Evolutionary conservation across 2,329 filamentous ascomycete species (phyloP).

Genomic region (Stachybotrys echinatus): DNA sequence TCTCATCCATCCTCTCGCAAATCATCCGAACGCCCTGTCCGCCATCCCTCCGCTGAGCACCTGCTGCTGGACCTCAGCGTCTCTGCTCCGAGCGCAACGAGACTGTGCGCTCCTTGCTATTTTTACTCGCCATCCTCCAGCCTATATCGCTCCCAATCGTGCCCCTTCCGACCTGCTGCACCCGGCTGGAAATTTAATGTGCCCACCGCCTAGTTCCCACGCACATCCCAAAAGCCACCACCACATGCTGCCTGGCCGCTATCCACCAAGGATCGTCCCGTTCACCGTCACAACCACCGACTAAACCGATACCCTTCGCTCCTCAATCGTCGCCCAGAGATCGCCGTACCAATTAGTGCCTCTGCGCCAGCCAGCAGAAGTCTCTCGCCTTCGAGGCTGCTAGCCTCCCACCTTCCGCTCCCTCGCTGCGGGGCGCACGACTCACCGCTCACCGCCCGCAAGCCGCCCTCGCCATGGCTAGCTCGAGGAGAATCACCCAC

Average conservation of each 20-base stretch:
- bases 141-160: background rate
- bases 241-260: background rate
- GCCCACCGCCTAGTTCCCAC: background rate
- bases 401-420: background rate
- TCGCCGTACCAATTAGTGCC: background rate
- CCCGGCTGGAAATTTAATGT: slow-evolving; percentile 2
- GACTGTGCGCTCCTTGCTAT: background rate
- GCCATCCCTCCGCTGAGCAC: background rate
- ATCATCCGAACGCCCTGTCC: background rate
- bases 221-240: background rate
- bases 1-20: background rate
- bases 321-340: background rate
- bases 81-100: background rate
- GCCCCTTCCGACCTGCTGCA: background rate
- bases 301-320: background rate
- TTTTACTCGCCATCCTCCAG: background rate
- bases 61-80: background rate
- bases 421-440: slow-evolving; percentile 4
- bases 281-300: background rate
- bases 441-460: slow-evolving; percentile 4
- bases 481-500: slow-evolving; percentile 27
- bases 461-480: slow-evolving; percentile 27
- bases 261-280: slow-evolving; percentile 1
- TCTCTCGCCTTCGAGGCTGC: background rate
- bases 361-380: background rate